Percentiles rank a stretch among this genome's conserved stretches.
These are phyloP conservation scores for Nemania serpens DNA, from an alignment of 2,329 filamentous ascomycete genomes.

Conservation along the genomic window DNA sequence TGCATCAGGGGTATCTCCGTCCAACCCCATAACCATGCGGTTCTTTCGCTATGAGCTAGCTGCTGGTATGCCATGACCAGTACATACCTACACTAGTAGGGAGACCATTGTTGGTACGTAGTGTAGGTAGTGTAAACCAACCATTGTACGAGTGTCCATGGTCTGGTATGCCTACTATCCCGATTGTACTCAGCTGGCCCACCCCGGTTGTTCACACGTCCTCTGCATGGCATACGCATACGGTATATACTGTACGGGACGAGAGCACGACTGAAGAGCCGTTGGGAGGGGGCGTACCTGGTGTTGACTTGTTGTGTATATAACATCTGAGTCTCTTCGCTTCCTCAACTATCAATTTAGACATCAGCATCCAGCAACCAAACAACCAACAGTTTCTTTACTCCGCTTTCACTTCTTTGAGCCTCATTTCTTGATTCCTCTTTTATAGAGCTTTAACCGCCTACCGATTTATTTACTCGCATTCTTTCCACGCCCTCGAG, in stretches of 20 bases:
- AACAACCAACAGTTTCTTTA: constrained; percentile 23
- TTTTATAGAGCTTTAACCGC: constrained; percentile 3
- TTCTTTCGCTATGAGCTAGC: neutral
- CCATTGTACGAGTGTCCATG: neutral
- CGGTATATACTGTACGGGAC: constrained; percentile 14
- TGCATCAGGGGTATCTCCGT: constrained; percentile 19
- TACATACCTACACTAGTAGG: too few relatives aligned
- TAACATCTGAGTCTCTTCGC: constrained; percentile 16
- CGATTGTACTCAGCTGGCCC: constrained; percentile 20
- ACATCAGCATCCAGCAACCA: too few relatives aligned
- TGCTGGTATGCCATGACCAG: neutral
- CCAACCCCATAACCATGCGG: constrained; percentile 19
- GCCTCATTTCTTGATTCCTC: constrained; percentile 21
- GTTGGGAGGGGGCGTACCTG: neutral
- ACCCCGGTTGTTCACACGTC: constrained; percentile 24
- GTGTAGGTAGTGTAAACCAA: neutral
- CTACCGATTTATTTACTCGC: neutral
- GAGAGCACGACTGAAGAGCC: neutral
- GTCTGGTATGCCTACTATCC: neutral
- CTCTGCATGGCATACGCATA: constrained; percentile 21
- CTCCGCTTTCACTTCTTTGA: constrained; percentile 24
- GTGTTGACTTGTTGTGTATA: constrained; percentile 11
- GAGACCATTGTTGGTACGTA: too few relatives aligned
- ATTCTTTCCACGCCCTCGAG: neutral
- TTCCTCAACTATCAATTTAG: constrained; percentile 11